Conservation (phyloP, 2,329 filamentous ascomycete genomes). For the Calonectria henricotiae region DNA sequence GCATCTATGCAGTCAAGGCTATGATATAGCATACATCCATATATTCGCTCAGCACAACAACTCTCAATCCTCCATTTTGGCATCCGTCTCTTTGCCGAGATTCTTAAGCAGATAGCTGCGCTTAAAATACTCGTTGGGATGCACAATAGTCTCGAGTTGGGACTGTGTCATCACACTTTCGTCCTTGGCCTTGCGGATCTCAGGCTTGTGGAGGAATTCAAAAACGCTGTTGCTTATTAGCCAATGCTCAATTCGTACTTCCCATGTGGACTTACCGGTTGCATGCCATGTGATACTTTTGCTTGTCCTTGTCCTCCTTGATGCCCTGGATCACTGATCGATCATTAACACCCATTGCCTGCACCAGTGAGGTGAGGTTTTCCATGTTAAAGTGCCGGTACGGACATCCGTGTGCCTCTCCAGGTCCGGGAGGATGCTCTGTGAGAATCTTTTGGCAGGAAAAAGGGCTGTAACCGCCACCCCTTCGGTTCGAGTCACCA, state of each 20-base stretch:
- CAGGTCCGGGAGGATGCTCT: constrained; percentile 88
- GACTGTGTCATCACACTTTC: constrained; percentile 80
- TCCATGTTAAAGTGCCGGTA: constrained; percentile 94
- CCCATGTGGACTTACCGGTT: constrained; percentile 75
- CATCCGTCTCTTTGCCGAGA: constrained; percentile 72
- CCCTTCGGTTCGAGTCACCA: constrained; percentile 89
- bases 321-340: constrained; percentile 84
- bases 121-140: constrained; percentile 99
- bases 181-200: constrained; percentile 84
- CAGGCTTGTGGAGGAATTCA: constrained; percentile 85
- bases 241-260: not conserved
- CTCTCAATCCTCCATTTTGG: constrained; percentile 71
- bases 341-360: constrained; percentile 86
- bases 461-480: constrained; percentile 90
- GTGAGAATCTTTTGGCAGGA: constrained; percentile 96
- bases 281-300: constrained; percentile 94
- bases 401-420: constrained; percentile 95
- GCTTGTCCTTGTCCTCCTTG: constrained; percentile 89
- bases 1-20: not conserved
- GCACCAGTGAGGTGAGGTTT: constrained; percentile 84
- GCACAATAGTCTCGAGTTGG: constrained; percentile 94
- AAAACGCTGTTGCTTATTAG: constrained; percentile 77
- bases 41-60: not conserved
- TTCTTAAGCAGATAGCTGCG: constrained; percentile 92
- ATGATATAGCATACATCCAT: not conserved